These are phyloP conservation scores for Tetrastigma voinierianum DNA, from an alignment of 164 flowering plant species.

Conservation along the genomic window DNA sequence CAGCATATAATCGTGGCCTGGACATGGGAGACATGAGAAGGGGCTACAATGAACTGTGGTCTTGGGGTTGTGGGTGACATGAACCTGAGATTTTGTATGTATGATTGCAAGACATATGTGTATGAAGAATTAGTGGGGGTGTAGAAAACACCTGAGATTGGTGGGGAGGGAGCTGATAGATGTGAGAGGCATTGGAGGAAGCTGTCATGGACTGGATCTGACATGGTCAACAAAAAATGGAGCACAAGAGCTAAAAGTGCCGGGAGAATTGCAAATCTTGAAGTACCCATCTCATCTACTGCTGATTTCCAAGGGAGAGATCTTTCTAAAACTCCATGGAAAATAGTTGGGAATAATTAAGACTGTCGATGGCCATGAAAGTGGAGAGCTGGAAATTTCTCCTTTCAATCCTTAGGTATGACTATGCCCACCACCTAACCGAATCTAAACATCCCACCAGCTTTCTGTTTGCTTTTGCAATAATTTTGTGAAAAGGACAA, in stretches of 20 bases:
- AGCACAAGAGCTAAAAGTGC: not conserved
- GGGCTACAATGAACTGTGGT: not conserved
- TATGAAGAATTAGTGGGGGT: slow-evolving; percentile 3
- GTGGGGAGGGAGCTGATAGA: not conserved
- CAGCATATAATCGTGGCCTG: no score
- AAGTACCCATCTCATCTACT: not conserved
- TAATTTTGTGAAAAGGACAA: no score
- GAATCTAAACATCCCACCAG: no score
- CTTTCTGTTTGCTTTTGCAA: no score
- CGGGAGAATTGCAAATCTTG: not conserved
- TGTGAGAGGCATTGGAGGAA: slow-evolving; percentile 1
- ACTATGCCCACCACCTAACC: no score
- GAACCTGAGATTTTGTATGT: slow-evolving; percentile 7
- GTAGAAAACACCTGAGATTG: not conserved
- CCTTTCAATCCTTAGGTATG: no score
- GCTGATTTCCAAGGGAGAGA: no score
- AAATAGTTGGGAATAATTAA: no score
- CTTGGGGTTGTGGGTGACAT: not conserved
- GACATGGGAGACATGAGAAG: no score
- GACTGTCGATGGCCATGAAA: no score
- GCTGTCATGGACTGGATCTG: not conserved
- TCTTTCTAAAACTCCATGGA: no score
- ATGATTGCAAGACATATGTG: not conserved
- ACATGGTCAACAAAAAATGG: not conserved
- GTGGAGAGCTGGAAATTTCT: no score